Evolutionary conservation across 2,329 filamentous ascomycete genomes (phyloP), one percentile per base, ranked within the genome.

Genomic region (Xylaria sp.): DNA sequence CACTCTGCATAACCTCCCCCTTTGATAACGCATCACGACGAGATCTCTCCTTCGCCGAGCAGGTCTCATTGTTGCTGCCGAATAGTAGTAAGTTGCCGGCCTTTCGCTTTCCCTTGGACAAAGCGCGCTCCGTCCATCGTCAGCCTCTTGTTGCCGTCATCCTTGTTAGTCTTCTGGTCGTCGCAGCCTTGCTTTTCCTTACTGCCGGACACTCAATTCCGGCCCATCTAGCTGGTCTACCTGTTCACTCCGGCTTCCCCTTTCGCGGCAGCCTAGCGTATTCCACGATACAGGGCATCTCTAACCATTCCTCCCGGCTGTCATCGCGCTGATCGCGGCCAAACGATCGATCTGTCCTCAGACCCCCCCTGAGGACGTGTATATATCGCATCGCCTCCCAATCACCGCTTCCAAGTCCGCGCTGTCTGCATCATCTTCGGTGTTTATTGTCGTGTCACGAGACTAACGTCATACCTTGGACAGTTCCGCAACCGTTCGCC

Each of bases 21-120:
- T 73, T 75, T 73, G 72, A 76, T 75, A 65, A 63, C 74, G 64
- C 73, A 75, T 75, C 73, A 73, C 73, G 71, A 72, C 74, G 67
- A 77, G 75, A 77, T 78, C 77, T 77, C 76, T 77, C 76, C 70
- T 76, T 76, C 74, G 72, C 72, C 69, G 77, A 78, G 77, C 77
- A 78, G 77, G 76, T 78, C 76, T 78, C 76, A 75, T 76, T 74
- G 70, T 76, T 75, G 72, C 71, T 75, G 72, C 72, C 67, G 65
- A 69, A 71, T 76, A 74, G 73, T 77, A 75, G 76, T 78, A 76
- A 77, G 76, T 78, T 43, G 15, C 55, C 60, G 23, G 63, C 34
- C 65, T 53, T 59, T 60, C 61, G 18, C 25, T 18, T 60, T 57
- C 50, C 18, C 48, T 32, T 41, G 39, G 66, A 76, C 75, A 76